Percentiles rank a stretch among this genome's conserved stretches.
phyloP scores from a whole-genome alignment of 208 protist species.

The Crithidia thermophila region DNA sequence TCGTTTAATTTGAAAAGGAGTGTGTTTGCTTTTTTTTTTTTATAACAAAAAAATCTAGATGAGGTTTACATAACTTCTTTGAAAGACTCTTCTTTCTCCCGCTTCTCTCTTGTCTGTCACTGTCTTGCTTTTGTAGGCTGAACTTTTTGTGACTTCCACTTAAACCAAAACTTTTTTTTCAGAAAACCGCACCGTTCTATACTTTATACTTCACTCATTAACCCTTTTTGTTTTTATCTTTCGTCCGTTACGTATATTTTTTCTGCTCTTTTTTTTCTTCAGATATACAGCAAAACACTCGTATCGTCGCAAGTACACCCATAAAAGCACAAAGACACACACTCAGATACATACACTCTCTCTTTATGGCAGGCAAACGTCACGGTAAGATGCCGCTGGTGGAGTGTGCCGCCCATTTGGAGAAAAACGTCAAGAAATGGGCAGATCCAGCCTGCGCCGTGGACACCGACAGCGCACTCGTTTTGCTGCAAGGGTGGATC shows the following conservation, averaged over 20 bases:
- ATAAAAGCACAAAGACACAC: background rate
- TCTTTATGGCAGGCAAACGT: background rate
- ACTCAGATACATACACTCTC: background rate
- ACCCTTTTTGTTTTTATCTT: too few species aligned
- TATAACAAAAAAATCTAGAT: background rate
- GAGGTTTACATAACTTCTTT: background rate
- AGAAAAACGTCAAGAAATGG: conserved; percentile 2
- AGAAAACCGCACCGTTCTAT: too few species aligned
- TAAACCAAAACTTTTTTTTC: background rate
- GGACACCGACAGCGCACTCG: background rate
- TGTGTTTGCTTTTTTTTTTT: too few species aligned
- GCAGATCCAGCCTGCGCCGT: background rate
- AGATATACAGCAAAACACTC: too few species aligned
- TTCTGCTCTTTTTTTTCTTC: too few species aligned
- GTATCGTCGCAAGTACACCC: background rate
- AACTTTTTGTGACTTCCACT: background rate
- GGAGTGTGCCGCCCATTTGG: conserved; percentile 13
- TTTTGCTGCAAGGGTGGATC: background rate
- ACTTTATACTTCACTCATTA: too few species aligned
- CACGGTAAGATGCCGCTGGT: background rate
- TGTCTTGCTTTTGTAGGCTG: background rate
- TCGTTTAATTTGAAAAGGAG: too few species aligned
- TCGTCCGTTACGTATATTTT: too few species aligned
- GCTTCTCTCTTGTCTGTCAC: background rate
- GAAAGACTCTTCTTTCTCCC: background rate